Evolutionary conservation across 352 stramenopile species (phyloP).

Genomic region (Globisporangium orthogonon): DNA sequence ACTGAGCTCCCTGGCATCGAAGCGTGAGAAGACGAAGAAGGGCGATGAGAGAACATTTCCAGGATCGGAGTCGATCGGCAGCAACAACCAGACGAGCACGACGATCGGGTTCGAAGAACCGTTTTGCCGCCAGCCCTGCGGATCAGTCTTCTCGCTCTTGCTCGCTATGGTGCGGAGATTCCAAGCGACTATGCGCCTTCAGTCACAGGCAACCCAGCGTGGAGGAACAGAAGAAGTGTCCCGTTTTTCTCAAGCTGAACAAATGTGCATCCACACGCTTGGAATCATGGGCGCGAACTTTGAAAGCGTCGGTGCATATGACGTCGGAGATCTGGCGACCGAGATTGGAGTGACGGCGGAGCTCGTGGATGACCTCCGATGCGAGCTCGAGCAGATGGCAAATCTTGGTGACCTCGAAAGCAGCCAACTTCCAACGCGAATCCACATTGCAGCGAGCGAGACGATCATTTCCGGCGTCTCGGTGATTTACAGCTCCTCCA

Average conservation of each 20-base stretch:
- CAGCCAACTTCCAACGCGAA: constrained; percentile 5
- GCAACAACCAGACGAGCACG: not conserved
- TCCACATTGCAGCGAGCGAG: constrained; percentile 53
- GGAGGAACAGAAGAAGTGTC: not conserved
- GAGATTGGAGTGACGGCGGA: constrained; percentile 33
- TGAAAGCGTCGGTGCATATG: constrained; percentile 48
- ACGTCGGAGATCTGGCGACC: constrained; percentile 26
- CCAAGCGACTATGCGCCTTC: constrained; percentile 1
- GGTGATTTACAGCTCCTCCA: constrained; percentile 52
- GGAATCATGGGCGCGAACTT: constrained; percentile 64
- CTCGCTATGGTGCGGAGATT: constrained; percentile 45
- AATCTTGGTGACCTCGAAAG: constrained; percentile 17
- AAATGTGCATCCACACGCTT: constrained; percentile 32
- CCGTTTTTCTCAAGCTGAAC: not conserved
- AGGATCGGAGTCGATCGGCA: not conserved
- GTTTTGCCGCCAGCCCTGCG: constrained; percentile 63
- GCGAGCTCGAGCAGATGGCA: constrained; percentile 45
- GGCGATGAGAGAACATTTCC: not conserved
- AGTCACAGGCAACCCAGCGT: not conserved
- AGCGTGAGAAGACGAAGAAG: not conserved
- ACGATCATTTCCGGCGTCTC: constrained; percentile 61
- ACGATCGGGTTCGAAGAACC: constrained; percentile 61
- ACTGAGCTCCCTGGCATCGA: constrained; percentile 6
- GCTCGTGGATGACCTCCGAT: constrained; percentile 29
- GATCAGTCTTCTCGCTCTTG: constrained; percentile 42